A percentile compares a stretch with the other conserved stretches of the same genome.
Evolutionary conservation across 371 early-diverging fungal genomes (phyloP).

Genomic region (Mucor indicus): DNA sequence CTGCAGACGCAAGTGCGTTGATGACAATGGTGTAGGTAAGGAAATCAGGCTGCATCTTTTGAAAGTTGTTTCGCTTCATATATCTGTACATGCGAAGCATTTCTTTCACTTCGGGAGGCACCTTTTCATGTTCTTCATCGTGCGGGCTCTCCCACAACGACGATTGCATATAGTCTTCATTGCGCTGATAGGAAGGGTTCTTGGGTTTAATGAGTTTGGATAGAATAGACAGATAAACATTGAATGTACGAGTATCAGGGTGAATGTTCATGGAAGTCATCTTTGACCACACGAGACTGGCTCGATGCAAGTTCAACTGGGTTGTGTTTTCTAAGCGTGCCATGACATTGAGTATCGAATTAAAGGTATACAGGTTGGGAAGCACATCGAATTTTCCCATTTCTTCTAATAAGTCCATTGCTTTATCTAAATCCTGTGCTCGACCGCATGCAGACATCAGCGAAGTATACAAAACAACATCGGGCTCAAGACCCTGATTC

Average conservation of each 20-base stretch:
- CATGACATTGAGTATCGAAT: slow-evolving; percentile 25
- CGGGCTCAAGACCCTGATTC: slow-evolving; percentile 18
- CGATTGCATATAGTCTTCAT: not conserved
- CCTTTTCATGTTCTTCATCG: slow-evolving; percentile 4
- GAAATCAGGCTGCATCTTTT: slow-evolving; percentile 31
- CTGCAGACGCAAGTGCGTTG: slow-evolving; percentile 17
- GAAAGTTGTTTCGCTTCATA: slow-evolving; percentile 21
- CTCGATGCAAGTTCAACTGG: slow-evolving; percentile 7
- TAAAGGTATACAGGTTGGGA: slow-evolving; percentile 38
- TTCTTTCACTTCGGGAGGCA: slow-evolving; percentile 1
- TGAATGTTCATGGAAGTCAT: slow-evolving; percentile 19
- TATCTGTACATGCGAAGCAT: slow-evolving; percentile 20
- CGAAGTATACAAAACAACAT: slow-evolving; percentile 29
- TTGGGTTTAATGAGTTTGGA: slow-evolving; percentile 10
- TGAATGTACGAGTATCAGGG: slow-evolving; percentile 41
- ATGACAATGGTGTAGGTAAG: slow-evolving; percentile 39
- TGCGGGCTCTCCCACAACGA: not conserved
- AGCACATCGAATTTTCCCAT: slow-evolving; percentile 24
- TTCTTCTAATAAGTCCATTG: slow-evolving; percentile 26
- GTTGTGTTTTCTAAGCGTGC: not conserved
- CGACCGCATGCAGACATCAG: slow-evolving; percentile 25
- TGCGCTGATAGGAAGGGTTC: not conserved
- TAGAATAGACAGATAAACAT: slow-evolving; percentile 26
- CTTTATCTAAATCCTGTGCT: slow-evolving; percentile 17
- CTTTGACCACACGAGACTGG: slow-evolving; percentile 18